phyloP scores from a whole-genome alignment of 2,329 filamentous ascomycete genomes.

The Paecilomyces formosus region DNA sequence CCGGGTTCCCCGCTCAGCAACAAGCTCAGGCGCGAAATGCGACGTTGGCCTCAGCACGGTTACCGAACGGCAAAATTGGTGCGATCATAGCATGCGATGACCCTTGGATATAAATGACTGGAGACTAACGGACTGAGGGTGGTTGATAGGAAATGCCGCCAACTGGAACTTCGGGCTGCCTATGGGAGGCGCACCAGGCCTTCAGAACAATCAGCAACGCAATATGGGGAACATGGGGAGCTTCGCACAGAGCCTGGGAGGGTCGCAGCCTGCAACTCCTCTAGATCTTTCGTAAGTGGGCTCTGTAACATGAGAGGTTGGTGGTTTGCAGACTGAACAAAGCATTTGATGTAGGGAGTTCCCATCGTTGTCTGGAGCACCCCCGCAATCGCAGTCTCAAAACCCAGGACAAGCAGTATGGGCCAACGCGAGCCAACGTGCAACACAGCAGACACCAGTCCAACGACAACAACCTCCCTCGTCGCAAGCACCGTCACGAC shows the following conservation, averaged over 20 bases:
- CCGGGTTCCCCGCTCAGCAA: slow-evolving; percentile 47
- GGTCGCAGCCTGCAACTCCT: slow-evolving; percentile 46
- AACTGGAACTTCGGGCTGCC: slow-evolving; percentile 53
- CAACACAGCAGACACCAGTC: slow-evolving; percentile 45
- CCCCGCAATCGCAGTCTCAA: slow-evolving; percentile 46
- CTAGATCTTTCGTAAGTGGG: slow-evolving; percentile 51
- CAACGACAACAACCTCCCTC: slow-evolving; percentile 44
- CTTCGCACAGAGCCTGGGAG: slow-evolving; percentile 51
- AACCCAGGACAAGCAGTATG: slow-evolving; percentile 48
- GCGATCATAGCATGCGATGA: slow-evolving; percentile 12
- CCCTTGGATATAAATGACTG: not conserved
- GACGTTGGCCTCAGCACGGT: slow-evolving; percentile 40
- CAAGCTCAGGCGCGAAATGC: slow-evolving; percentile 40
- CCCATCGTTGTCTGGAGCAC: slow-evolving; percentile 51
- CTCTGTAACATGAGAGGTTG: not conserved
- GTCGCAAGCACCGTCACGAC: slow-evolving; percentile 34
- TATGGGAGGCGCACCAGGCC: slow-evolving; percentile 45
- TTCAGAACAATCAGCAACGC: slow-evolving; percentile 45
- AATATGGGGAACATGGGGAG: slow-evolving; percentile 45
- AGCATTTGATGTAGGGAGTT: slow-evolving; percentile 47
- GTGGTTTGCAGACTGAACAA: slow-evolving; percentile 1
- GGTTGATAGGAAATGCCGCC: slow-evolving; percentile 41
- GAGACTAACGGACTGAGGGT: slow-evolving; percentile 15
- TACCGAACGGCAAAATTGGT: slow-evolving; percentile 51
- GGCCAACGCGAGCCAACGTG: slow-evolving; percentile 51